A percentile compares a stretch with the other conserved stretches of the same genome.
Conservation (phyloP, 2,329 filamentous ascomycete species). For the Alternaria arborescens region DNA sequence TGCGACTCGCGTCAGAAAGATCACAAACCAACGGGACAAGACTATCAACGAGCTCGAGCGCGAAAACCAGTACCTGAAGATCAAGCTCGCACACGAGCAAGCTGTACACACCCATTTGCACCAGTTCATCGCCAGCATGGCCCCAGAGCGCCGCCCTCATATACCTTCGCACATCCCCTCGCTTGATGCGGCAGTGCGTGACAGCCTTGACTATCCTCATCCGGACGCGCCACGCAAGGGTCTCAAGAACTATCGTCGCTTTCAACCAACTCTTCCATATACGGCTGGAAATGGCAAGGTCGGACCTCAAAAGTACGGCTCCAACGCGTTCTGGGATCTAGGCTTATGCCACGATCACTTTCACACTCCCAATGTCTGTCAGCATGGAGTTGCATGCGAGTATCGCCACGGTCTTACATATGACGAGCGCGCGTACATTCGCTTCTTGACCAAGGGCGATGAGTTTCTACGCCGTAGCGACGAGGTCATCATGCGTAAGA, state of each 20-base stretch:
- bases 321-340: not conserved
- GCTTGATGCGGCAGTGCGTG: too few species aligned
- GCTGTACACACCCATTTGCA: too few species aligned
- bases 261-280: not conserved
- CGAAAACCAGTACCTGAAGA: not conserved
- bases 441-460: too few species aligned
- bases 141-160: not conserved
- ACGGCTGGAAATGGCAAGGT: not conserved
- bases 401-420: too few species aligned
- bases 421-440: too few species aligned
- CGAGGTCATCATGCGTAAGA: too few species aligned
- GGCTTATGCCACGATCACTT: too few species aligned
- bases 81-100: not conserved
- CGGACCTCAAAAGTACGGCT: not conserved
- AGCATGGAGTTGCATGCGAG: too few species aligned
- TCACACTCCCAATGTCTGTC: too few species aligned
- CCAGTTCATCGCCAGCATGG: not conserved
- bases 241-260: not conserved
- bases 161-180: too few species aligned
- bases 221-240: not conserved
- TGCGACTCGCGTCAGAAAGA: not conserved
- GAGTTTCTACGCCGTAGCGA: too few species aligned
- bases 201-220: not conserved
- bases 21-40: not conserved
- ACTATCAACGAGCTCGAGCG: not conserved